phyloP scores from a whole-genome alignment of 495 filamentous ascomycete species.

The Penicillium angulare region DNA sequence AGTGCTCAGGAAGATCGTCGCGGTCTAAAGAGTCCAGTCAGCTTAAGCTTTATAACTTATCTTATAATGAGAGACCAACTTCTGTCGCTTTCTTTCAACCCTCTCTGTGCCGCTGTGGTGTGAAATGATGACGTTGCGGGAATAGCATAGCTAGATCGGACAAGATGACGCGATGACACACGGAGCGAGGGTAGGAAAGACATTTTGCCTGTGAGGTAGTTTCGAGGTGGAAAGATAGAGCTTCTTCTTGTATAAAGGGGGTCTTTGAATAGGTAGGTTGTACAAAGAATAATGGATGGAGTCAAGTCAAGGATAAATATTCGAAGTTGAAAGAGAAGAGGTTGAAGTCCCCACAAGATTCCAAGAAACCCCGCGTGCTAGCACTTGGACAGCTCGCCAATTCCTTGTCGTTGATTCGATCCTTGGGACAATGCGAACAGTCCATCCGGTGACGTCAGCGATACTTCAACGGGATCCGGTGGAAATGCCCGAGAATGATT shows the following conservation, averaged over 20 bases:
- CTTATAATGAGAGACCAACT: slow-evolving; percentile 19
- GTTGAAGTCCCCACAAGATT: slow-evolving; percentile 1
- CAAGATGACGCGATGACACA: slow-evolving; percentile 19
- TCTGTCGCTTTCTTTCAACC: slow-evolving; percentile 36
- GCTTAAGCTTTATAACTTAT: neutral
- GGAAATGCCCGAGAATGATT: neutral
- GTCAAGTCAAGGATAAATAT: no score
- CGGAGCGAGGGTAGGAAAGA: slow-evolving; percentile 34
- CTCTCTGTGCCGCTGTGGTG: slow-evolving; percentile 22
- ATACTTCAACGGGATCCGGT: slow-evolving; percentile 6
- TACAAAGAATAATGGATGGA: no score
- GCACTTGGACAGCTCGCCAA: neutral
- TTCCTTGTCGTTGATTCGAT: slow-evolving; percentile 6
- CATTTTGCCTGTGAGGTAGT: slow-evolving; percentile 14
- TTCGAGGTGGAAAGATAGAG: neutral
- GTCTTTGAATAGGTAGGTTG: no score
- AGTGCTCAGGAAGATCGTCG: slow-evolving; percentile 41
- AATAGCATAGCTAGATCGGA: slow-evolving; percentile 13
- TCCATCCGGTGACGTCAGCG: slow-evolving; percentile 18
- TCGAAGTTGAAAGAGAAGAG: neutral
- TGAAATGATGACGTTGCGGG: slow-evolving; percentile 27
- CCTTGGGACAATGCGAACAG: neutral
- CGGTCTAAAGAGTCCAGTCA: slow-evolving; percentile 26
- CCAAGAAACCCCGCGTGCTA: neutral
- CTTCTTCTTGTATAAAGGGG: no score